A percentile compares a stretch with the other conserved stretches of the same genome.
Conservation (phyloP, 495 filamentous ascomycete species). For the Xylaria longipes region DNA sequence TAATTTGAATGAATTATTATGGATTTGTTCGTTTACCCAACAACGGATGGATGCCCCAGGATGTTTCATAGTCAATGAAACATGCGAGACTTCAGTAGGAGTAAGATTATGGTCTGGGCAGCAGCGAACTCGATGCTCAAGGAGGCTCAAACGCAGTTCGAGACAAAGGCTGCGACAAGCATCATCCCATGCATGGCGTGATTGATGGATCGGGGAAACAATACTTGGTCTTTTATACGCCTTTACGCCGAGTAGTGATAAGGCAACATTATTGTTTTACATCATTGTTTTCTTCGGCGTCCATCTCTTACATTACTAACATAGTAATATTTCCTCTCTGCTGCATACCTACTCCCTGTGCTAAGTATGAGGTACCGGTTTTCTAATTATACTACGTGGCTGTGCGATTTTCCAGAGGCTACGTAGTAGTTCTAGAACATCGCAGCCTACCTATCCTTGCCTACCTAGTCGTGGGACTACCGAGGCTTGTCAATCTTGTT, state of each 20-base stretch:
- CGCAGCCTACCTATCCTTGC: neutral
- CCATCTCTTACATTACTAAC: neutral
- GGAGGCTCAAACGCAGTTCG: constrained; percentile 23
- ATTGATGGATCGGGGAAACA: constrained; percentile 6
- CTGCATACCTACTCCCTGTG: neutral
- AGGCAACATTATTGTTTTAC: neutral
- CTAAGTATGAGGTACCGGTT: neutral
- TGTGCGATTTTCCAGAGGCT: neutral
- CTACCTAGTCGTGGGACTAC: neutral
- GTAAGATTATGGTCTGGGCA: neutral
- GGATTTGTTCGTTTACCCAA: neutral
- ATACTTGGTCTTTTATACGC: neutral
- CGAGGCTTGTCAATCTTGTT: constrained; percentile 1
- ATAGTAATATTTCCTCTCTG: neutral
- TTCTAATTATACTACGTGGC: neutral
- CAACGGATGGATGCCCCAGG: neutral
- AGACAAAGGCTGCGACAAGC: constrained; percentile 23
- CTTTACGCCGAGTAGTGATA: neutral
- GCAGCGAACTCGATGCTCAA: neutral
- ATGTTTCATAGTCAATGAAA: constrained; percentile 10
- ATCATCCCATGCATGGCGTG: constrained; percentile 6
- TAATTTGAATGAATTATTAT: neutral
- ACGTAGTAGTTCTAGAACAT: neutral
- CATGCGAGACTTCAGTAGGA: neutral
- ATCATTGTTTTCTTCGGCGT: neutral